phyloP scores from a whole-genome alignment of 2,329 filamentous ascomycete genomes.

The Thelonectria olida region DNA sequence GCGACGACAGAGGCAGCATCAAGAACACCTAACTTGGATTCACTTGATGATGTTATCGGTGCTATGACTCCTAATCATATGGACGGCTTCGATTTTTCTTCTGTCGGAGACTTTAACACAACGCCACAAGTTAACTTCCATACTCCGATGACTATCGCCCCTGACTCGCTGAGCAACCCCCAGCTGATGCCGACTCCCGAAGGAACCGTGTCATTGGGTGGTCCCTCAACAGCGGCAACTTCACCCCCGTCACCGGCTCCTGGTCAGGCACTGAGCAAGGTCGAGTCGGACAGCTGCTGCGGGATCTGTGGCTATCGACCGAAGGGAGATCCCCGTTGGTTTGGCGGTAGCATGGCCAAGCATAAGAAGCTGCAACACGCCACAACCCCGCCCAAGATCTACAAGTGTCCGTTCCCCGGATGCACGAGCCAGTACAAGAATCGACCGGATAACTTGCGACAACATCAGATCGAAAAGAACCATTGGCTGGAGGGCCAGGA shows the following conservation, averaged over 20 bases:
- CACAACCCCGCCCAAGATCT: conserved; percentile 58
- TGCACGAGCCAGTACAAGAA: conserved; percentile 66
- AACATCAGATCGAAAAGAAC: conserved; percentile 65
- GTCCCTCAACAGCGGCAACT: conserved; percentile 34
- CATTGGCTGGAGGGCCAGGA: conserved; percentile 61
- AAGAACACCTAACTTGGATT: conserved; percentile 19
- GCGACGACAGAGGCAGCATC: conserved; percentile 21
- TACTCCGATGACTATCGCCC: conserved; percentile 20
- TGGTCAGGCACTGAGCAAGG: conserved; percentile 40
- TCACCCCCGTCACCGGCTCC: conserved; percentile 36
- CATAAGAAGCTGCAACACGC: conserved; percentile 65
- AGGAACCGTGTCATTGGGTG: conserved; percentile 29
- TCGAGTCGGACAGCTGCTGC: conserved; percentile 57
- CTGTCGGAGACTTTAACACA: conserved; percentile 24
- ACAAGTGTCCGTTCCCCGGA: conserved; percentile 61
- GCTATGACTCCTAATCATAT: conserved; percentile 20
- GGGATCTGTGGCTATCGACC: conserved; percentile 64
- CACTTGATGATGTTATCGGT: conserved; percentile 33
- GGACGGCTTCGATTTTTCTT: conserved; percentile 30
- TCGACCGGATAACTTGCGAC: conserved; percentile 63
- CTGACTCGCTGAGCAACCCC: conserved; percentile 23
- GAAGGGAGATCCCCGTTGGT: conserved; percentile 66
- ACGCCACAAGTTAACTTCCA: conserved; percentile 19
- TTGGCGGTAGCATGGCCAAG: conserved; percentile 67
- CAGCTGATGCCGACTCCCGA: conserved; percentile 36